Base-by-base conservation (phyloP, 1,139 yeast species). In the Yamadazyma atlantica region DNA sequence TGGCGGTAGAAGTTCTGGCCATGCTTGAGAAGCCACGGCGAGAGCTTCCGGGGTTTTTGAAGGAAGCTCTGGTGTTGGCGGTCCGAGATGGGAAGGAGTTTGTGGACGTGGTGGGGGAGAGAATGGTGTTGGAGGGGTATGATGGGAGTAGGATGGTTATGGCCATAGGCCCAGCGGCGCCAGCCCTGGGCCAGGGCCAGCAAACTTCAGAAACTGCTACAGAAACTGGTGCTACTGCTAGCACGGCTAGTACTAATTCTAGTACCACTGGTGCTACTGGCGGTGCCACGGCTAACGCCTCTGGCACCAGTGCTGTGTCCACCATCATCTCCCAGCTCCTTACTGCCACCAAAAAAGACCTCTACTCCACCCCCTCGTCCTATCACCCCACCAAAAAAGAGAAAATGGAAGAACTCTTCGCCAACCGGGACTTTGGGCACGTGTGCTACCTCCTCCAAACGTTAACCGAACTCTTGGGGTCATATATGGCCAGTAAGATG, bases 401-500 rank as follows among this genome's bases (percentile, higher is more conserved):
- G 4, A 46, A 41, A 47, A 58, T 51, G 37, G 54, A 33, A 51
- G 70, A 56, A 53, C 61, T 52, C 34, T 67, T 60, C 52, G 58
- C 57, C 35, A 76, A 77, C 45, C 45, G 51, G 10, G 69, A 75
- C 25, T 85, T 83, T 55, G 71, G 82, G 0, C 82, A 85, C 51
- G 79, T 80, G 38, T 74, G 85, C 34, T 86, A 82, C 54, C 61
- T 90, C 30, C 62, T 90, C 29, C 87, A 82, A 50, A 63, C 79
- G 0, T 60, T 89, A 27, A 73, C 83, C 1, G 97, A 90, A 50
- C 64, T 89, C 12, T 60, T 89, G 14, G 79, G 83, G 2, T 85
- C 96, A 1, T 90, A 89, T 58, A 84, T 83, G 48, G 81, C 80
- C 44, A 80, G 92, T 42, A 90, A 90, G 55, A 71, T 85, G 37